Conservation (phyloP, 208 protist genomes). For the Ichthyophonus hoferi region DNA sequence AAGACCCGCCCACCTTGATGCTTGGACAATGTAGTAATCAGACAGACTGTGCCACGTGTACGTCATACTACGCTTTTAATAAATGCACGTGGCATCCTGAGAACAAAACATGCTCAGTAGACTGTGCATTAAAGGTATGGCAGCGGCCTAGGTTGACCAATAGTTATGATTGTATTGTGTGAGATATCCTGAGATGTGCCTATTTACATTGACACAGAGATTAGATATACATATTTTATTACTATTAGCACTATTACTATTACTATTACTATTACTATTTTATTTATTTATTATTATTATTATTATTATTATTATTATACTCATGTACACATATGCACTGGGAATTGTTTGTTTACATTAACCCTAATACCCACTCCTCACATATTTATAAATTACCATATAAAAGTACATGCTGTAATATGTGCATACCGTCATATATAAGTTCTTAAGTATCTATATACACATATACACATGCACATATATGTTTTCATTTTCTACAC, state of each 20-base stretch:
- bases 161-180: neutral
- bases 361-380: too few relatives aligned
- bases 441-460: too few relatives aligned
- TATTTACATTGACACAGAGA: neutral
- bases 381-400: too few relatives aligned
- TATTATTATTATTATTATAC: neutral
- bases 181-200: neutral
- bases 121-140: neutral
- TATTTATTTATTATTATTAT: neutral
- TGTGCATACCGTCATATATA: too few relatives aligned
- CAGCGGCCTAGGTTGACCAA: neutral
- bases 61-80: neutral
- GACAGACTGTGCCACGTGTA: neutral
- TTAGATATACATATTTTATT: neutral
- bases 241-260: neutral
- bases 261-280: neutral
- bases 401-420: too few relatives aligned
- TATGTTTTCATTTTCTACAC: too few relatives aligned
- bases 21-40: too few relatives aligned
- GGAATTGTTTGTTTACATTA: too few relatives aligned
- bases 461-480: too few relatives aligned
- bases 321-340: too few relatives aligned
- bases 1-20: too few relatives aligned
- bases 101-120: neutral
- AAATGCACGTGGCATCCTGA: neutral